These are phyloP conservation scores for Talaromyces islandicus DNA, from an alignment of 2,329 filamentous ascomycete genomes.

Conservation along the genomic window DNA sequence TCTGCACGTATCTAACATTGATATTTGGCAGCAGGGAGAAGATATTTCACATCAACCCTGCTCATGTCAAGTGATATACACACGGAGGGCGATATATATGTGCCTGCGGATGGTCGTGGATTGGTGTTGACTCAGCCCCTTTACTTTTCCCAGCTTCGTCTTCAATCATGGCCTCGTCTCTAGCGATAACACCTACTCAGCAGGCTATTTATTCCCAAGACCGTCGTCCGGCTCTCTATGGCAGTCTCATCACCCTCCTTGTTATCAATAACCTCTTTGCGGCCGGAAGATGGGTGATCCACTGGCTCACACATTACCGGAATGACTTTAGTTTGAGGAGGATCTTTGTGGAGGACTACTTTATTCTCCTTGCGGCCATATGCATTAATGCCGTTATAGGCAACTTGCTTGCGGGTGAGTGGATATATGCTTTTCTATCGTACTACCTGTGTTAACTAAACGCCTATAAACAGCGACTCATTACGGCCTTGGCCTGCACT, in stretches of 20 bases:
- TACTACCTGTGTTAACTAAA: neutral
- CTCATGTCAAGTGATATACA: no score
- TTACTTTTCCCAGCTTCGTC: neutral
- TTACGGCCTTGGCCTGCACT: neutral
- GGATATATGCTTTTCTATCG: neutral
- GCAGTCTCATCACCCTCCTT: neutral
- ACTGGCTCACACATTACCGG: neutral
- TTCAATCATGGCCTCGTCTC: neutral
- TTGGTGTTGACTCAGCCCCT: neutral
- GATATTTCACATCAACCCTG: neutral
- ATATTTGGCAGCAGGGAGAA: neutral
- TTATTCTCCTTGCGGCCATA: neutral
- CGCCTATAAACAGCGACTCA: neutral
- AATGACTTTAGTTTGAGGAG: neutral
- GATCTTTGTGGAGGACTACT: neutral
- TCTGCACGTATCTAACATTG: neutral
- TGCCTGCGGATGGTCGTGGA: neutral
- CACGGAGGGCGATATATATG: neutral
- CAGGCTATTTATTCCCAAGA: neutral
- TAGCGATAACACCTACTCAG: neutral
- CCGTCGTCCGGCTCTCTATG: neutral
- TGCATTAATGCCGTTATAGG: neutral
- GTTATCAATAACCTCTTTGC: neutral
- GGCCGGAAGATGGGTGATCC: neutral
- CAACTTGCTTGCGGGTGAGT: neutral